Percentiles rank a stretch among this genome's conserved stretches.
phyloP scores from a whole-genome alignment of 2,329 filamentous ascomycete species.

The Clonostachys chloroleuca region DNA sequence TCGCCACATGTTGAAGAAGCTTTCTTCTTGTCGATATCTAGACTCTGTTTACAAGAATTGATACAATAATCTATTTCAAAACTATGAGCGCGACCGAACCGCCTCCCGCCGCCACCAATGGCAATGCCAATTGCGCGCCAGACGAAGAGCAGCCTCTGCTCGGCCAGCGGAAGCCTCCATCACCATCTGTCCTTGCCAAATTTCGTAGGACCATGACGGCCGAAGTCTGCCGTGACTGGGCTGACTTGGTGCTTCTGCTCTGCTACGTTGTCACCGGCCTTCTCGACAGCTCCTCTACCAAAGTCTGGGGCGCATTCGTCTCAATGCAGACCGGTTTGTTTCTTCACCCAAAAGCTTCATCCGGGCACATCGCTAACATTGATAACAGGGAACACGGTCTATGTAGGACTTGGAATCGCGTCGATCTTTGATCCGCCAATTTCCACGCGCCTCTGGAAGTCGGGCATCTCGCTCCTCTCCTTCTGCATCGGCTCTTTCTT shows the following conservation, averaged over 20 bases:
- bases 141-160: conserved; percentile 28
- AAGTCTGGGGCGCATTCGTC: conserved; percentile 76
- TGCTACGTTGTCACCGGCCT: conserved; percentile 77
- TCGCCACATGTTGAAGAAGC: too few relatives aligned
- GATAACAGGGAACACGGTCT: conserved; percentile 66
- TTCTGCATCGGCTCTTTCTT: conserved; percentile 71
- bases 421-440: conserved; percentile 33
- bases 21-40: too few relatives aligned
- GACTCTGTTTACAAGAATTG: too few relatives aligned
- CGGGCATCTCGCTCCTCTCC: conserved; percentile 61
- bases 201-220: conserved; percentile 26
- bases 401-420: conserved; percentile 69
- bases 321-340: conserved; percentile 74
- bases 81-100: not conserved
- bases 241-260: conserved; percentile 63
- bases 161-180: conserved; percentile 9
- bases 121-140: not conserved
- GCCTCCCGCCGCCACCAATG: not conserved
- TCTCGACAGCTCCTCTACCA: conserved; percentile 71
- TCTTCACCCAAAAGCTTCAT: not conserved
- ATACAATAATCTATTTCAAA: too few relatives aligned
- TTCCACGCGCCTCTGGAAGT: conserved; percentile 42
- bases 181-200: conserved; percentile 11
- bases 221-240: conserved; percentile 56
- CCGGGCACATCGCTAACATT: not conserved